Conservation (phyloP, 129 eudicot species). For the Silybum marianum region DNA sequence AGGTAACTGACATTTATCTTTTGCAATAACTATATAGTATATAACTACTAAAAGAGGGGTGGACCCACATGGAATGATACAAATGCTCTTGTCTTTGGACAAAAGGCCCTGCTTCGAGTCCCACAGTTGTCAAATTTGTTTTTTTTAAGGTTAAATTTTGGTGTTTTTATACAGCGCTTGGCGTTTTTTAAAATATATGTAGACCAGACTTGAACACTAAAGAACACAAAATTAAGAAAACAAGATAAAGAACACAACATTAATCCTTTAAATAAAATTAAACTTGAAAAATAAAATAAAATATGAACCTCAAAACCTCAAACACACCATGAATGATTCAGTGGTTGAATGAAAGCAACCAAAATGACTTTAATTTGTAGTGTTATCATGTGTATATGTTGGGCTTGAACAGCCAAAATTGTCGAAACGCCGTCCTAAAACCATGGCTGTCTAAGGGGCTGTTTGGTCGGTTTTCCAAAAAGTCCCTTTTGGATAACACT, state of each 20-base stretch:
- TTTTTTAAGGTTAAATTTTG: too few species aligned
- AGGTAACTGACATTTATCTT: slow-evolving; percentile 45
- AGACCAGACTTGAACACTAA: too few species aligned
- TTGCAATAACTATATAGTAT: not conserved
- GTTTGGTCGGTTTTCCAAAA: too few species aligned
- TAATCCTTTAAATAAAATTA: too few species aligned
- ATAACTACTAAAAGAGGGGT: not conserved
- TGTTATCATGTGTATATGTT: not conserved
- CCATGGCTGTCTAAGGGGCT: not conserved
- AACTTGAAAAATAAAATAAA: not conserved
- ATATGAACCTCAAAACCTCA: not conserved
- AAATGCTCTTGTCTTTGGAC: too few species aligned
- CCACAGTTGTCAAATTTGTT: too few species aligned
- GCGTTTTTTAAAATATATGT: too few species aligned
- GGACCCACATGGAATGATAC: too few species aligned
- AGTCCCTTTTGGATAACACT: too few species aligned
- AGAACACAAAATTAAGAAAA: too few species aligned
- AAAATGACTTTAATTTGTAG: not conserved
- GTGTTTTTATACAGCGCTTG: too few species aligned
- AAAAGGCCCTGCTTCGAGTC: too few species aligned
- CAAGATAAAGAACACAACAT: not conserved
- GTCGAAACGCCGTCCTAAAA: not conserved
- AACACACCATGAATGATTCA: not conserved
- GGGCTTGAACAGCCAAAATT: not conserved
- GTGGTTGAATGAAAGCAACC: not conserved